A percentile compares a stretch with the other conserved stretches of the same genome.
Evolutionary conservation across 148 eudicot genomes (phyloP).

Genomic region (Beta vulgaris): DNA sequence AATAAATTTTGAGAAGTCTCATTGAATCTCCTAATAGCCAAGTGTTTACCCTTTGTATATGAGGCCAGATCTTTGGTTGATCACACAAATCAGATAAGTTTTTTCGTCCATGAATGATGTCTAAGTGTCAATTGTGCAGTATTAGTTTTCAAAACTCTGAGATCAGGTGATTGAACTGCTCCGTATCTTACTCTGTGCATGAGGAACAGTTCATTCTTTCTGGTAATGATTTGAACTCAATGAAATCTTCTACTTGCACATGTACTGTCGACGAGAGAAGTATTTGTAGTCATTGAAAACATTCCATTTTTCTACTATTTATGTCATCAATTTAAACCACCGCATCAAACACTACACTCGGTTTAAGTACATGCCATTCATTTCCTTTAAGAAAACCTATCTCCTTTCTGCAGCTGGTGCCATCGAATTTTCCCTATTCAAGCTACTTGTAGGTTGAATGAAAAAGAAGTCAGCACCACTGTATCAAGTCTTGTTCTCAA

Average conservation of each 20-base stretch:
- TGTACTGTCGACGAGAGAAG: no score
- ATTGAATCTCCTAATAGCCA: neutral
- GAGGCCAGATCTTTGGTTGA: neutral
- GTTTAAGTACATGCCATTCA: neutral
- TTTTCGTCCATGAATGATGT: neutral
- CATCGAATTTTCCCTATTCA: conserved; percentile 83
- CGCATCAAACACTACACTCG: neutral
- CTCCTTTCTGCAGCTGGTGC: conserved; percentile 63
- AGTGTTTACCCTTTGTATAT: neutral
- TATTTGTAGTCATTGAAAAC: no score
- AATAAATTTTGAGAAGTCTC: neutral
- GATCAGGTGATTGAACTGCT: neutral
- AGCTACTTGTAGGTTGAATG: conserved; percentile 66
- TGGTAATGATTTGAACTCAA: no score
- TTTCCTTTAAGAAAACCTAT: conserved; percentile 4
- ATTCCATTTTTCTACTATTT: no score
- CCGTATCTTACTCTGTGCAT: neutral
- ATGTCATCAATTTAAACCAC: neutral
- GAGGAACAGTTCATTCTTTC: neutral
- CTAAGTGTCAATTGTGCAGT: neutral
- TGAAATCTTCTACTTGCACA: no score
- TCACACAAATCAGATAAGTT: neutral
- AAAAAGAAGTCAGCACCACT: conserved; percentile 45
- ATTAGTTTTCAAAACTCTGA: neutral
- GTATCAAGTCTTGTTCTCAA: conserved; percentile 58